Conservation (phyloP, 2,329 filamentous ascomycete species). For the Colletotrichum spaethianum region DNA sequence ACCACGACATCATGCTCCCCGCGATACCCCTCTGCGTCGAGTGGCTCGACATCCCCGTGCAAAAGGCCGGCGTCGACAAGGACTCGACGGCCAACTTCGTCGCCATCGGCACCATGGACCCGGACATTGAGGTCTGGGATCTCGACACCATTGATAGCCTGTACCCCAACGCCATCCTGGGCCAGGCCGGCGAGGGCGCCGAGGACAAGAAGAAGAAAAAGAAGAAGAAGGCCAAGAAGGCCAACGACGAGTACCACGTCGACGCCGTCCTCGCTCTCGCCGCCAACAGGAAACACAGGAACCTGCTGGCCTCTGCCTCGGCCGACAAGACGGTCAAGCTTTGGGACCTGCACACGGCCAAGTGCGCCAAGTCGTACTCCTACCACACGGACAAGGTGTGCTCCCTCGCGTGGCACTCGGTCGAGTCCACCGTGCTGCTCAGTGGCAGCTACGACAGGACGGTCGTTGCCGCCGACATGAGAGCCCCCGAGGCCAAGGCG, state of each 20-base stretch:
- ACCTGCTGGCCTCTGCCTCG: conserved; percentile 93
- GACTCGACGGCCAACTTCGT: conserved; percentile 89
- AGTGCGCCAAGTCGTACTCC: conserved; percentile 94
- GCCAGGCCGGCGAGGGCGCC: conserved; percentile 74
- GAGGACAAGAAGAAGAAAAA: conserved; percentile 83
- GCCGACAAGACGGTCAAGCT: conserved; percentile 98
- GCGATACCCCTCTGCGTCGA: conserved; percentile 96
- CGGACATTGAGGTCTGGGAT: conserved; percentile 99
- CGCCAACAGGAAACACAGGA: conserved; percentile 93
- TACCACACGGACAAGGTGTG: conserved; percentile 99
- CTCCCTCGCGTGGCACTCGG: conserved; percentile 92
- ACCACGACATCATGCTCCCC: conserved; percentile 99
- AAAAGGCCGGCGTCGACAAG: conserved; percentile 73
- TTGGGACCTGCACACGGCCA: conserved; percentile 94
- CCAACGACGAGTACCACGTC: conserved; percentile 93
- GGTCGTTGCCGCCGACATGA: conserved; percentile 95
- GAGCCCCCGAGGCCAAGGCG: conserved; percentile 85
- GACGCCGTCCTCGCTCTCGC: conserved; percentile 93
- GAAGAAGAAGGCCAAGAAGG: conserved; percentile 90
- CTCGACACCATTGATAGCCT: conserved; percentile 96
- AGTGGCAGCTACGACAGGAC: conserved; percentile 97
- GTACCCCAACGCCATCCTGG: conserved; percentile 97
- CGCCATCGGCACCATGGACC: conserved; percentile 96
- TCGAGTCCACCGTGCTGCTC: conserved; percentile 88
- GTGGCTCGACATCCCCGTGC: conserved; percentile 94